These are phyloP conservation scores for Plasmodium inui DNA, from an alignment of 169 alveolate species.

Conservation along the genomic window DNA sequence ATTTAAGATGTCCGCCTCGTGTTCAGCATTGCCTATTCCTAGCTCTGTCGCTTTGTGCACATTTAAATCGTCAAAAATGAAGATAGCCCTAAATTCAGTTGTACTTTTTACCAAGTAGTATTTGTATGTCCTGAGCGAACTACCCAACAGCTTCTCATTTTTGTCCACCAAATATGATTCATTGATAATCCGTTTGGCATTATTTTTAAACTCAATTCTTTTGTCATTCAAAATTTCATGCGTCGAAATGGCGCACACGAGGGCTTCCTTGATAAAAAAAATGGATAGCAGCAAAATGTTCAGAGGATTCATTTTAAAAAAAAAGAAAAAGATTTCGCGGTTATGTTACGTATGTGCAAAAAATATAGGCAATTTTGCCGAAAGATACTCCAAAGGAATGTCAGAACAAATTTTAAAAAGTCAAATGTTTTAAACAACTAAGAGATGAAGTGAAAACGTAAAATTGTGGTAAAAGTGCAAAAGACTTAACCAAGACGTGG, in stretches of 20 bases:
- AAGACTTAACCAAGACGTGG: background rate
- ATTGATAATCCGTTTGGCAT: constrained; percentile 31
- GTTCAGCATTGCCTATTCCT: constrained; percentile 9
- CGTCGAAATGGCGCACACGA: constrained; percentile 9
- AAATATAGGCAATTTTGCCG: background rate
- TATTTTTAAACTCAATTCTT: constrained; percentile 32
- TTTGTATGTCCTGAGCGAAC: constrained; percentile 56
- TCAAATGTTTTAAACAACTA: background rate
- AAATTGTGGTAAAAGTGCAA: background rate
- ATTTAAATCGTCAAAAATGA: constrained; percentile 71
- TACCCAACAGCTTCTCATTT: constrained; percentile 43
- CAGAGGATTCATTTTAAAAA: constrained; percentile 48
- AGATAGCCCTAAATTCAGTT: constrained; percentile 67
- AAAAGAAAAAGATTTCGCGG: background rate
- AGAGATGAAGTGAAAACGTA: background rate
- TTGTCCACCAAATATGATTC: constrained; percentile 60
- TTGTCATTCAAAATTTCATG: constrained; percentile 38
- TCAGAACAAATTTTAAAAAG: constrained; percentile 10
- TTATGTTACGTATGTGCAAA: background rate
- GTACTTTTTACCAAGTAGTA: constrained; percentile 43
- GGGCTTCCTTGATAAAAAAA: constrained; percentile 5
- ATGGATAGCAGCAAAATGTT: constrained; percentile 29
- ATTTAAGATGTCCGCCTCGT: constrained; percentile 24
- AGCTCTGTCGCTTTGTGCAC: constrained; percentile 17
- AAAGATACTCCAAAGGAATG: background rate